Evolutionary conservation across 2,329 filamentous ascomycete genomes (phyloP), one percentile per base, ranked within the genome.

Genomic region (Amesomyces nigricolor): DNA sequence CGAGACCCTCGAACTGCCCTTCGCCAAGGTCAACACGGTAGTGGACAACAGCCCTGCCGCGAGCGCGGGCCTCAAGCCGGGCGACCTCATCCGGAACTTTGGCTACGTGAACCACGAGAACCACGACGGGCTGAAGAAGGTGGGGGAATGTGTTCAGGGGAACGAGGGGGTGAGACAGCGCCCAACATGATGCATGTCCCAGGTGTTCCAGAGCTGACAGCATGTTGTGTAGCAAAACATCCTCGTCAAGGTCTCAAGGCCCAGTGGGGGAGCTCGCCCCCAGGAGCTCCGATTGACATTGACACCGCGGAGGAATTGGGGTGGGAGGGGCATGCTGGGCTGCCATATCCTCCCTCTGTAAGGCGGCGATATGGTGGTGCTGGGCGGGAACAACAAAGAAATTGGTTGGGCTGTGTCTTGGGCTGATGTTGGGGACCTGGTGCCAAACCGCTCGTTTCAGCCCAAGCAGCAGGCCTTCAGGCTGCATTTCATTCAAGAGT

Each of bases 21-120:
- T 99, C 69, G 94, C 94, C 32, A 94, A 84, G 68, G 89, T 99
- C 63, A 96, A 96, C 67, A 88, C 81, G 51, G 88, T 99, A 9
- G 84, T 86, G 37, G 71, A 80, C 17, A 80, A 79, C 51, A 94
- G 92, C 65, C 94, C 94, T 11, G 94, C 94, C 9, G 87, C 88
- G 37, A 74, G 80, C 51, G 91, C 94, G 26, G 94, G 94, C 2
- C 74, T 99, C 62, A 86, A 85, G 69, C 73, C 81, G 2, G 91
- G 89, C 22, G 94, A 99, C 71, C 78, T 83, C 66, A 87, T 99
- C 62, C 84, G 87, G 57, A 86, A 80, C 65, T 96, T 99, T 75
- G 94, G 92, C 59, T 85, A 83, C 64, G 89, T 91, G 42, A 89
- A 92, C 67, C 85, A 80, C 73, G 76, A 82, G 61, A 97, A 97